Base-by-base conservation (phyloP, 306 rosid species). In the Lathyrus aphaca region DNA sequence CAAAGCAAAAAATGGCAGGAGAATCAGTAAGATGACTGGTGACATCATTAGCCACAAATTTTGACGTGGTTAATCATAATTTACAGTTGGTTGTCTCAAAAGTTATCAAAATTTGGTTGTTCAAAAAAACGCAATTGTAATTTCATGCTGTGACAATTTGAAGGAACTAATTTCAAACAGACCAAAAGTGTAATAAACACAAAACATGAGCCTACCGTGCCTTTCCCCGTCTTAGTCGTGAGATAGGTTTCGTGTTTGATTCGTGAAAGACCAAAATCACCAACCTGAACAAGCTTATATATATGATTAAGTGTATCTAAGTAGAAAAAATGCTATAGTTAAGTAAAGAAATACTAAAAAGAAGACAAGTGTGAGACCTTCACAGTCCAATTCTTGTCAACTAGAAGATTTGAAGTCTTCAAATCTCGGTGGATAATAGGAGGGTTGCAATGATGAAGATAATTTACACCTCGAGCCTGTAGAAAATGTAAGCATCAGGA, bases 341-440 rank as follows among this genome's bases (percentile, higher is more conserved):
- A 30, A 42, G 51, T 5, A 8, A 54, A 71, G 58, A 23, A 57
- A 54, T 64, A 51, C 10, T 6, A 82, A 49, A 49, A 21, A 45
- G 43, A 64, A 23, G 55, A 69, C 49, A 32, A 50, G 65, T 67
- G 15, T 44, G 84, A 80, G 58, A 91, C 99, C 96, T 95, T 95
- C 72, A 95, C 99, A 40, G 88, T 91, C 97, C 95, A 95, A 79
- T 95, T 89, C 80, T 10, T 95, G 68, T 95, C 96, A 63, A 91
- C 96, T 42, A 95, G 82, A 78, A 95, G 92, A 81, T 95, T 95
- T 8, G 97, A 95, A 42, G 99, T 87, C 78, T 95, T 95, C 66
- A 95, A 87, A 83, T 95, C 99, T 53, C 95, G 92, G 77, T 95
- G 99, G 55, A 95, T 85, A 76, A 95, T 95, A 46, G 99, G 99